Conservation (phyloP, 2,329 filamentous ascomycete genomes). For the Westerdykella aurantiaca region DNA sequence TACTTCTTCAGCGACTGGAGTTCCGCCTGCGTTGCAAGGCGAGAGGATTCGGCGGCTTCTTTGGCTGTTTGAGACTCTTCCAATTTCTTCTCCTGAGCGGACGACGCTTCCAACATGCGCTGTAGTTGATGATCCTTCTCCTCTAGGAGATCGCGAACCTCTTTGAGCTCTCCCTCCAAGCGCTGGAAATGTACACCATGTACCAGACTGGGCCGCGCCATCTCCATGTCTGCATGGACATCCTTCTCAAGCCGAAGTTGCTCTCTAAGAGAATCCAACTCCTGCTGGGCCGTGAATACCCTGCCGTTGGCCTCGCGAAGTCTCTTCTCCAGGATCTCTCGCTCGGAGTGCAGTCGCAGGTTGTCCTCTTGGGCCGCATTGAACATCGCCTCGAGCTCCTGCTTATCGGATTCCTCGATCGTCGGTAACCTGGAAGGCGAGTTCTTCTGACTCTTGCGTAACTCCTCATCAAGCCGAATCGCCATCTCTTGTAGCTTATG, state of each 20-base stretch:
- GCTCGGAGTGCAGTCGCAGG: slow-evolving; percentile 23
- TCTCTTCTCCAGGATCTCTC: slow-evolving; percentile 25
- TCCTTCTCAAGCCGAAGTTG: slow-evolving; percentile 23
- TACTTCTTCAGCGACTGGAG: slow-evolving; percentile 21
- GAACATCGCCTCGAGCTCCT: slow-evolving; percentile 34
- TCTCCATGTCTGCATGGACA: slow-evolving; percentile 25
- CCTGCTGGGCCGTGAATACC: slow-evolving; percentile 21
- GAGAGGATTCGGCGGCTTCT: slow-evolving; percentile 11
- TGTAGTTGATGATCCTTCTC: slow-evolving; percentile 20
- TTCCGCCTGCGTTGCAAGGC: slow-evolving; percentile 20
- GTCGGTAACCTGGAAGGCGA: slow-evolving; percentile 21
- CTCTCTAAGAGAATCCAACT: slow-evolving; percentile 18
- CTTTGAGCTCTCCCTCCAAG: slow-evolving; percentile 28
- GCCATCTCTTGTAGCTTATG: slow-evolving; percentile 19
- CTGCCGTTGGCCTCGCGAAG: slow-evolving; percentile 25
- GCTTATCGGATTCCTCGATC: slow-evolving; percentile 29
- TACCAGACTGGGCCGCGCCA: slow-evolving; percentile 27
- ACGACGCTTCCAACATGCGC: slow-evolving; percentile 9
- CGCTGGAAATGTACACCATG: slow-evolving; percentile 31
- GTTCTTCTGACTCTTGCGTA: slow-evolving; percentile 9
- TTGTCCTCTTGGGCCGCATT: slow-evolving; percentile 32
- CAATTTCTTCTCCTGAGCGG: slow-evolving; percentile 16
- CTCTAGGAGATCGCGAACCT: slow-evolving; percentile 16
- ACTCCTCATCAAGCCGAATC: slow-evolving; percentile 14
- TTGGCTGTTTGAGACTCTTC: slow-evolving; percentile 16